phyloP scores from a whole-genome alignment of 2,329 filamentous ascomycete species.

The Xylaria multiplex region DNA sequence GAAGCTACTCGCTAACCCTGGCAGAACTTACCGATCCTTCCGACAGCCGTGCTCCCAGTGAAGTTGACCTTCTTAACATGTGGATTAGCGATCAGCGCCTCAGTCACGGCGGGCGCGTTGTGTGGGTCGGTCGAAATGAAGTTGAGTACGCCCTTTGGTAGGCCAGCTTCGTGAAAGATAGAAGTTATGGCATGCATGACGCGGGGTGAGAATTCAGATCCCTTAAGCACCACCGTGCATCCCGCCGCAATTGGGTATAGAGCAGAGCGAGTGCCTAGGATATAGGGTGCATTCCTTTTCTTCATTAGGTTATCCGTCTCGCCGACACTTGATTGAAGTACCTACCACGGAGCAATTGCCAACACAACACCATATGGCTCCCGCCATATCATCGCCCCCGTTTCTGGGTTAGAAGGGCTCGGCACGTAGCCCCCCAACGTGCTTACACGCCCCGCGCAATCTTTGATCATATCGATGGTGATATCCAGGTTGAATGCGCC shows the following conservation, averaged over 20 bases:
- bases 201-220: conserved; percentile 67
- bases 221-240: conserved; percentile 72
- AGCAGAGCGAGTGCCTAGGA: conserved; percentile 57
- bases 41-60: conserved; percentile 73
- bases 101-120: conserved; percentile 69
- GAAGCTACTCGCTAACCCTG: not conserved
- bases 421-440: conserved; percentile 52
- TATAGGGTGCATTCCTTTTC: conserved; percentile 56
- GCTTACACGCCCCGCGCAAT: conserved; percentile 55
- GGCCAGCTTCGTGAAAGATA: conserved; percentile 69
- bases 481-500: conserved; percentile 54
- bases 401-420: conserved; percentile 55
- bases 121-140: conserved; percentile 67
- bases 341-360: conserved; percentile 82
- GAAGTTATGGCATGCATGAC: conserved; percentile 66
- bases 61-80: conserved; percentile 75
- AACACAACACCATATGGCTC: conserved; percentile 84
- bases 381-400: conserved; percentile 72
- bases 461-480: conserved; percentile 53
- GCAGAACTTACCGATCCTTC: conserved; percentile 60
- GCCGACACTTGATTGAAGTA: not conserved
- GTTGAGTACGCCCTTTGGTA: conserved; percentile 73
- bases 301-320: conserved; percentile 8
- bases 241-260: conserved; percentile 70
- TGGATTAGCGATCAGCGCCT: conserved; percentile 68